Percentiles rank a stretch among this genome's conserved stretches.
Conservation (phyloP, 164 flowering plant genomes). For the Liquidambar formosana region DNA sequence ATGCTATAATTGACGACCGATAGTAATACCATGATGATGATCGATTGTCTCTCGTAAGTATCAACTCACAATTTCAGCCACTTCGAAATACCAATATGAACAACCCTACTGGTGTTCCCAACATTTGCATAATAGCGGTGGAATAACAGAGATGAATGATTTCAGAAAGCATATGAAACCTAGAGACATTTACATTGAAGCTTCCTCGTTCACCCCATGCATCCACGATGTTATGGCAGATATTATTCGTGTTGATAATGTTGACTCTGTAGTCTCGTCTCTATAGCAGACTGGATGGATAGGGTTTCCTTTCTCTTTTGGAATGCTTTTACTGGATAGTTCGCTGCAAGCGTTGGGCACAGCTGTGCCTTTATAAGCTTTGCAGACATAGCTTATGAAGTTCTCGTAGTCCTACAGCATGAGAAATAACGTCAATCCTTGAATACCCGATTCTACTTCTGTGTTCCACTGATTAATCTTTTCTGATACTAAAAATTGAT, state of each 20-base stretch:
- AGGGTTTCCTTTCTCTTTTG: conserved; percentile 13
- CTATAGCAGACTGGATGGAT: conserved; percentile 26
- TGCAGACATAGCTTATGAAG: conserved; percentile 60
- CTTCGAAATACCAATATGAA: background rate
- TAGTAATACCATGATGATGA: no score
- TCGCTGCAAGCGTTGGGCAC: conserved; percentile 51
- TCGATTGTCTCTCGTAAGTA: no score
- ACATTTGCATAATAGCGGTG: background rate
- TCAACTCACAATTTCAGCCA: no score
- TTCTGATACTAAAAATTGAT: background rate
- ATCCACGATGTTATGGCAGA: conserved; percentile 20
- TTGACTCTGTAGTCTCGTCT: conserved; percentile 16
- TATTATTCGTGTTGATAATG: conserved; percentile 6
- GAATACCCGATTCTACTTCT: background rate
- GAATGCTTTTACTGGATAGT: conserved; percentile 13
- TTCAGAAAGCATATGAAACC: background rate
- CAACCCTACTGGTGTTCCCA: background rate
- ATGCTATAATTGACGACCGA: no score
- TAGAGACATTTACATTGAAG: background rate
- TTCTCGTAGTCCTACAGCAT: conserved; percentile 66
- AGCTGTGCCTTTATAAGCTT: conserved; percentile 71
- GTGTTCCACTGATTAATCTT: background rate
- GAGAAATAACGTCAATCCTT: background rate
- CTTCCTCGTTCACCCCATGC: conserved; percentile 1
- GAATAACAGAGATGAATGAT: background rate